Conservation (phyloP, 768 basidiomycete genomes). For the Kwoniella shandongensis region DNA sequence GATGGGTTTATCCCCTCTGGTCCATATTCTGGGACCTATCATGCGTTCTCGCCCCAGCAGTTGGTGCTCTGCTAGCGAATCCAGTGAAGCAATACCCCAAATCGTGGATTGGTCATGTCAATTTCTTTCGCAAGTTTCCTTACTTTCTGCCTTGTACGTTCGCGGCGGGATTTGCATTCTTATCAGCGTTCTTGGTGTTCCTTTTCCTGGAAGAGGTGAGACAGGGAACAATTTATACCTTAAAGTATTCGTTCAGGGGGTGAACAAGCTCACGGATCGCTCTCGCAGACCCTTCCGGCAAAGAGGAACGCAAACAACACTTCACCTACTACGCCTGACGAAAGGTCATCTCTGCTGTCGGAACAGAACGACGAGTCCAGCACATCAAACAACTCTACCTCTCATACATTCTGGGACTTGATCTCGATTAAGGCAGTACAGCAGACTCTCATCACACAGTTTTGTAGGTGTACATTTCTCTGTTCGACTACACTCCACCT, state of each 20-base stretch:
- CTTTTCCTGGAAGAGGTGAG: conserved; percentile 32
- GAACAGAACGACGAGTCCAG: conserved; percentile 8
- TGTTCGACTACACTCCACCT: background rate
- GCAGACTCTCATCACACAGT: conserved; percentile 16
- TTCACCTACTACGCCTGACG: background rate
- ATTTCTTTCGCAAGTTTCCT: background rate
- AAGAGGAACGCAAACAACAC: background rate
- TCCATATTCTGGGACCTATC: conserved; percentile 29
- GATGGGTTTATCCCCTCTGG: conserved; percentile 33
- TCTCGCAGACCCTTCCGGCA: background rate
- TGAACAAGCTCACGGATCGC: background rate
- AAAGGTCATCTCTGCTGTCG: background rate
- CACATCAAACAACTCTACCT: no score
- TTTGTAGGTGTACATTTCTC: background rate
- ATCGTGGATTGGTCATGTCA: conserved; percentile 3
- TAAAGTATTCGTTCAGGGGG: background rate
- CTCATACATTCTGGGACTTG: conserved; percentile 11
- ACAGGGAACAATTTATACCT: background rate
- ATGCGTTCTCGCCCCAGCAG: conserved; percentile 22
- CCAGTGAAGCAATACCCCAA: conserved; percentile 12
- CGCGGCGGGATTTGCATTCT: background rate
- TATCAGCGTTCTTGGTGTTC: conserved; percentile 11
- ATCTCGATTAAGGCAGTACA: conserved; percentile 18
- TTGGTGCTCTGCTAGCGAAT: conserved; percentile 21
- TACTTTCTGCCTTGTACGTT: conserved; percentile 8